Evolutionary conservation across 495 filamentous ascomycete species (phyloP).

Genomic region (Barbatosphaeria neglecta): DNA sequence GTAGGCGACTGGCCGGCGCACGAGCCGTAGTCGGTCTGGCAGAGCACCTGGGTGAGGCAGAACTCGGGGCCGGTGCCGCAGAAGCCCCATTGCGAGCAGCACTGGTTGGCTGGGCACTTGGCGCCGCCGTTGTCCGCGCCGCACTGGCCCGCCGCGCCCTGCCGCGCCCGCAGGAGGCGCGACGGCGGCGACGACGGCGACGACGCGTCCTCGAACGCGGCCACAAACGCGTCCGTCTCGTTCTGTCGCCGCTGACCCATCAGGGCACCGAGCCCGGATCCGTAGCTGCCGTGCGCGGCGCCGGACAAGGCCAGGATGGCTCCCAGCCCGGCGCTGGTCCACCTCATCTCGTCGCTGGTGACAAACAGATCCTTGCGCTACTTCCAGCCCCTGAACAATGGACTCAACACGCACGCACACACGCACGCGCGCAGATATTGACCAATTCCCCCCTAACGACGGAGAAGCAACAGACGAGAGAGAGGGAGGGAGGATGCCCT

Average conservation of each 20-base stretch:
- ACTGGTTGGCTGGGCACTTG: constrained; percentile 14
- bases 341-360: neutral
- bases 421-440: no score
- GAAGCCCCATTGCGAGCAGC: constrained; percentile 36
- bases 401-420: no score
- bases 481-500: neutral
- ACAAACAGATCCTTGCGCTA: no score
- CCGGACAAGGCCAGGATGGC: neutral
- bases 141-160: constrained; percentile 8
- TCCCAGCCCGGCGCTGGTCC: neutral
- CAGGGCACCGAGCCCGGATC: neutral
- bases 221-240: no score
- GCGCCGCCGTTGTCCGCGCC: constrained; percentile 5
- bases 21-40: constrained; percentile 32
- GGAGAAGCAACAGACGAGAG: neutral
- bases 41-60: constrained; percentile 35
- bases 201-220: neutral
- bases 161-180: constrained; percentile 11
- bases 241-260: neutral
- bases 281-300: neutral
- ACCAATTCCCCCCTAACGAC: no score
- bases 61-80: constrained; percentile 37
- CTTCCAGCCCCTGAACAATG: no score
- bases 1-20: constrained; percentile 18
- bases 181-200: neutral